Evolutionary conservation across 345 rosid species (phyloP).

Genomic region (Leavenworthia alabamica): DNA sequence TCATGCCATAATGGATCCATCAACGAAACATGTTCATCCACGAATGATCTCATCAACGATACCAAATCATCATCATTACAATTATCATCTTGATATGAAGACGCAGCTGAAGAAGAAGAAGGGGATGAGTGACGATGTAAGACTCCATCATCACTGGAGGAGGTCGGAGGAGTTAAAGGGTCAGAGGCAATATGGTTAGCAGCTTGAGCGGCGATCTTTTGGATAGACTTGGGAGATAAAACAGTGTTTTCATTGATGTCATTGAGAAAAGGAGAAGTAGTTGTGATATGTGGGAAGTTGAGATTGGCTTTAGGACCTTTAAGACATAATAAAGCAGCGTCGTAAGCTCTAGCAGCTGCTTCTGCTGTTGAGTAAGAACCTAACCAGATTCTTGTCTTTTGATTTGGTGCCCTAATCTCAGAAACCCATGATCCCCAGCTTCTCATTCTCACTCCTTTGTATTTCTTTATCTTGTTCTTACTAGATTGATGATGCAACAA

Average conservation of each 20-base stretch:
- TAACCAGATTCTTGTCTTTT: conserved; percentile 93
- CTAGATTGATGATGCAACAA: conserved; percentile 15
- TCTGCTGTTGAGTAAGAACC: conserved; percentile 94
- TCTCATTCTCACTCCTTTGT: conserved; percentile 96
- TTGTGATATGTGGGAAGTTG: conserved; percentile 62
- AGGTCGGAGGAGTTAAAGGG: conserved; percentile 11
- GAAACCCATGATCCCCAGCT: conserved; percentile 99
- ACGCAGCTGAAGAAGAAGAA: conserved; percentile 16
- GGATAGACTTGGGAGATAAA: conserved; percentile 87
- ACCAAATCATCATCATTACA: conserved; percentile 20
- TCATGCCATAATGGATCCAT: conserved; percentile 29
- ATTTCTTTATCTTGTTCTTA: conserved; percentile 50
- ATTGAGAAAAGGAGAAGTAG: conserved; percentile 28
- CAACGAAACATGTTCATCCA: conserved; percentile 24
- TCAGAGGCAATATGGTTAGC: conserved; percentile 39
- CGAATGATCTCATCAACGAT: conserved; percentile 24
- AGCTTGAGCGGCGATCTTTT: conserved; percentile 78
- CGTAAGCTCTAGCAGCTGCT: conserved; percentile 97
- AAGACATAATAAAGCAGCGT: conserved; percentile 90
- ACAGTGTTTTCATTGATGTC: conserved; percentile 34
- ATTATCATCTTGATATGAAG: conserved; percentile 15
- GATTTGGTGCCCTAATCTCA: conserved; percentile 93
- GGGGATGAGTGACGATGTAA: conserved; percentile 16
- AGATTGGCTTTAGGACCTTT: conserved; percentile 74
- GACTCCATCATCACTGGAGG: conserved; percentile 10